Conservation (phyloP, 345 rosid species). For the Eucalyptus camaldulensis region DNA sequence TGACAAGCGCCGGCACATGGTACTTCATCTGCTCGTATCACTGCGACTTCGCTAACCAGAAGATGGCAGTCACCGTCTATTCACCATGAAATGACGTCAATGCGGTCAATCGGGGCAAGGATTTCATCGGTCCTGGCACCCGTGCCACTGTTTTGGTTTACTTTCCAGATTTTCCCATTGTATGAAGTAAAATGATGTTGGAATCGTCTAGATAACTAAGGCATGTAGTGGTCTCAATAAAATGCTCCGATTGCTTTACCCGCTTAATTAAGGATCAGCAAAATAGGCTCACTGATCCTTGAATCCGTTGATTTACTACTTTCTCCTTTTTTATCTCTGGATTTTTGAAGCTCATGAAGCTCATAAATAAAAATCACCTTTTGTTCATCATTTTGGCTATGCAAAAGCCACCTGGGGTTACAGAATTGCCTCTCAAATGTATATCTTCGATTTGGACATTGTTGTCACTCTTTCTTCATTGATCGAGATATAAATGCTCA, state of each 20-base stretch:
- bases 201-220: not conserved
- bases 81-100: not conserved
- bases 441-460: no score
- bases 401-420: not conserved
- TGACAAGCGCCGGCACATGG: not conserved
- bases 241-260: not conserved
- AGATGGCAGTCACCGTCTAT: not conserved
- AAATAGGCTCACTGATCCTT: not conserved
- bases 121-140: not conserved
- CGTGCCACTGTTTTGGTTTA: not conserved
- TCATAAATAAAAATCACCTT: not conserved
- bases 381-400: not conserved
- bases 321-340: not conserved
- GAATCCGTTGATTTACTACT: not conserved
- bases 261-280: accelerated
- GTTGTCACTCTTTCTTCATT: no score
- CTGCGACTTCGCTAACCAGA: not conserved
- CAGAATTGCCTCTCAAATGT: no score
- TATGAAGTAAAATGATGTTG: not conserved
- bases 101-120: not conserved
- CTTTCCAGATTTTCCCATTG: not conserved
- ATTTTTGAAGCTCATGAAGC: not conserved
- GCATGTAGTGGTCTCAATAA: not conserved
- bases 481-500: no score
- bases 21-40: not conserved